phyloP scores from a whole-genome alignment of 2,329 filamentous ascomycete genomes.

The Diaporthe caulivora region DNA sequence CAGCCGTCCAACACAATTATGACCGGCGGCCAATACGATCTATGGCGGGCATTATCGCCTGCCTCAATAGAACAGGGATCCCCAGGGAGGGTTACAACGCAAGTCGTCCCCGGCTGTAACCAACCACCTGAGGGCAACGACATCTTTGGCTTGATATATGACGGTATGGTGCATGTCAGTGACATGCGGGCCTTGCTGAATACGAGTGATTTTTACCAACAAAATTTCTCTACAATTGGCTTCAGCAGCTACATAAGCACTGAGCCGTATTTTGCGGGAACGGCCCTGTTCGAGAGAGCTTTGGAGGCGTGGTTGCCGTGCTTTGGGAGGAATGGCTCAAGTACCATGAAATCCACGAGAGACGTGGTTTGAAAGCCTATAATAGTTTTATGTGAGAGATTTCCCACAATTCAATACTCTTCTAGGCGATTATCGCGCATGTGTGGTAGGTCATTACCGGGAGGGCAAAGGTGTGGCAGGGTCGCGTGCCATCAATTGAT shows the following conservation, averaged over 20 bases:
- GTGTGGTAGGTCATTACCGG: neutral
- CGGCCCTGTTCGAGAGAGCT: constrained; percentile 21
- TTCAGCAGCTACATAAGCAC: constrained; percentile 24
- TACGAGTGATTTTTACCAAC: constrained; percentile 23
- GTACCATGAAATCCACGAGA: neutral
- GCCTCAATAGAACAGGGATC: constrained; percentile 33
- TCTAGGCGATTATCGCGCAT: neutral
- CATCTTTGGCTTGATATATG: constrained; percentile 36
- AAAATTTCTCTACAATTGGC: constrained; percentile 29
- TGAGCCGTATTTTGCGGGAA: constrained; percentile 14
- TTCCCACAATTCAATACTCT: neutral
- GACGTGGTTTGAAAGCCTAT: neutral
- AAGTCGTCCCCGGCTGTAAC: constrained; percentile 34
- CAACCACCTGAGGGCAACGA: constrained; percentile 26
- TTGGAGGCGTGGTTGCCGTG: constrained; percentile 33
- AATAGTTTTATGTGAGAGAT: too few species aligned
- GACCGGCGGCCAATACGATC: constrained; percentile 48
- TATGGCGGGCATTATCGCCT: constrained; percentile 43
- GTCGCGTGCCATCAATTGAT: neutral
- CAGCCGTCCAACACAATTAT: constrained; percentile 44
- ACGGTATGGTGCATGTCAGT: constrained; percentile 36
- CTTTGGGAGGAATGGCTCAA: neutral
- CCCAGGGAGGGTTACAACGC: constrained; percentile 25
- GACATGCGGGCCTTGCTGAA: constrained; percentile 31
- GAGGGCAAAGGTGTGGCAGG: too few species aligned